phyloP scores from a whole-genome alignment of 1,284 basidiomycete genomes.

The Cryptococcus sp. region DNA sequence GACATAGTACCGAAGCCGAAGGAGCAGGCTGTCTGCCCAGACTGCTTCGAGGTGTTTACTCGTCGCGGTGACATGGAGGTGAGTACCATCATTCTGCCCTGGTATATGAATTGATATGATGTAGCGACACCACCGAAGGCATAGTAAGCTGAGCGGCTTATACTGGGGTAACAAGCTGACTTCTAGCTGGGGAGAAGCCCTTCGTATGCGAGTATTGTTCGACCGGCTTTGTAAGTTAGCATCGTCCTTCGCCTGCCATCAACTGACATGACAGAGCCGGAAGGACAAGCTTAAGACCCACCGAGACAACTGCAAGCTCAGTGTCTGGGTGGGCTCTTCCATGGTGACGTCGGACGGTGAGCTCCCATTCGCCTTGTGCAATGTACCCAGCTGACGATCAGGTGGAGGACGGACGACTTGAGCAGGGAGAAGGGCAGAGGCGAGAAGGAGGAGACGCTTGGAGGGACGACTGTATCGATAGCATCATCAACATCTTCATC shows the following conservation, averaged over 20 bases:
- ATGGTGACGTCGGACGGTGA: too few species aligned
- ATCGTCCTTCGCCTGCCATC: neutral
- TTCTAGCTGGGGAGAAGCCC: neutral
- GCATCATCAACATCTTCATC: too few species aligned
- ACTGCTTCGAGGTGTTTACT: constrained; percentile 5
- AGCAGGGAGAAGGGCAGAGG: too few species aligned
- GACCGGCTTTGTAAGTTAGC: constrained; percentile 5
- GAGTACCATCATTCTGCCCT: neutral
- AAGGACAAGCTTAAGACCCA: constrained; percentile 2
- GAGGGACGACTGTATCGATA: too few species aligned
- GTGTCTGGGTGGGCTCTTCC: too few species aligned
- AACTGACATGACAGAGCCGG: neutral
- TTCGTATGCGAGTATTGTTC: constrained; percentile 3
- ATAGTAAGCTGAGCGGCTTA: constrained; percentile 1
- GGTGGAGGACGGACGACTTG: too few species aligned
- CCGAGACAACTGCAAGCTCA: neutral
- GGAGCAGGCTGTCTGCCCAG: neutral
- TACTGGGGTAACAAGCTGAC: neutral
- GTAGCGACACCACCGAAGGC: constrained; percentile 1
- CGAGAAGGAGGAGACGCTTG: too few species aligned
- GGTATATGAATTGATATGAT: neutral
- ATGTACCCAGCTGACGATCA: too few species aligned
- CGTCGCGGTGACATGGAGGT: constrained; percentile 5
- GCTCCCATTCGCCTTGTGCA: too few species aligned
- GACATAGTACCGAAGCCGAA: too few species aligned